Base-by-base conservation (phyloP, 2,329 filamentous ascomycete genomes). In the Lachnellula subtilissima region DNA sequence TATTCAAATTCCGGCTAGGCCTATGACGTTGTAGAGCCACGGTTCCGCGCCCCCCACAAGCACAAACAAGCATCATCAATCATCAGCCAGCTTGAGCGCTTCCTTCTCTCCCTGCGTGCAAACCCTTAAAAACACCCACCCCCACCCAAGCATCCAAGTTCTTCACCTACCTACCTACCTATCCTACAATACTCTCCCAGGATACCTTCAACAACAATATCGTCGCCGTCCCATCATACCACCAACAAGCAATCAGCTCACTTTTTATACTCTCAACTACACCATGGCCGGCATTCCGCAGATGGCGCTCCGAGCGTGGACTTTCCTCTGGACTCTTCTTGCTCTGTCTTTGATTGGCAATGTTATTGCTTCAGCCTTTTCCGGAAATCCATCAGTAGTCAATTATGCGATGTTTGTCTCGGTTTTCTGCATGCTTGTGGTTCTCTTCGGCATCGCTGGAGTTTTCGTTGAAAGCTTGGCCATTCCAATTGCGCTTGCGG, bases 361-460 rank as follows among this genome's bases (percentile, higher is more conserved):
- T 40, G 68, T 66, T 1, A 69, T 71, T 40, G 63, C 60, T 0
- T 81, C 87, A 60, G 84, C 84, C 0, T 81, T 88, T 48, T 82
- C 83, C 0, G 76, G 79, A 9, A 78, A 88, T 1, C 76, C 76
- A 0, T 86, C 87, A 48, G 80, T 82, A 0, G 71, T 77, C 11
- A 79, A 83, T 59, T 71, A 63, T 57, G 77, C 82, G 71, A 86
- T 92, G 76, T 92, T 91, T 71, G 82, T 86, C 61, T 77, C 82
- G 37, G 80, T 81, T 0, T 76, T 89, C 60, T 79, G 80, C 43
- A 87, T 88, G 84, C 67, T 91, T 35, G 79, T 81, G 46, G 72
- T 83, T 40, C 70, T 91, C 50, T 85, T 82, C 70, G 85, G 87
- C 54, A 72, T 88, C 3, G 77, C 76, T 6, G 76, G 80, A 3